Evolutionary conservation across 495 filamentous ascomycete species (phyloP).

Genomic region (Lichina pygmaea): DNA sequence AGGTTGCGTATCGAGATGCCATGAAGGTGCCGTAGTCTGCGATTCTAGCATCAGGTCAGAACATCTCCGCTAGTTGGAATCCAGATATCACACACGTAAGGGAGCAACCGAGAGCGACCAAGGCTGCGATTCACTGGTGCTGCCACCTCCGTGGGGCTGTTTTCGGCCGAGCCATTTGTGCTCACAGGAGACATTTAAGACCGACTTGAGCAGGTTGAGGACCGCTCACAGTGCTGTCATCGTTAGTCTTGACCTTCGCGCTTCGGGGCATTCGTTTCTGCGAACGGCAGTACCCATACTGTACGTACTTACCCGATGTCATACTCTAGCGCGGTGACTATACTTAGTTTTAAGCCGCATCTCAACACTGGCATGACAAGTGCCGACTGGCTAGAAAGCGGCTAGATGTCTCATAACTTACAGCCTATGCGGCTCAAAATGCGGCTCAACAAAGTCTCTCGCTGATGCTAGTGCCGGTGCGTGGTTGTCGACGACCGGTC

Average conservation of each 20-base stretch:
- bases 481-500: too few relatives aligned
- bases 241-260: background rate
- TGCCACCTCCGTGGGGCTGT: background rate
- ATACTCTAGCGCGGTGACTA: too few relatives aligned
- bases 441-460: too few relatives aligned
- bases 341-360: too few relatives aligned
- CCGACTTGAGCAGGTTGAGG: background rate
- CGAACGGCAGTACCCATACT: too few relatives aligned
- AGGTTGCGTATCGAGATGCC: slow-evolving; percentile 76
- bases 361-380: too few relatives aligned
- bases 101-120: background rate
- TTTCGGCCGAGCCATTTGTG: background rate
- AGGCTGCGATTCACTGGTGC: background rate
- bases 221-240: background rate
- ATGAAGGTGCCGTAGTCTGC: slow-evolving; percentile 67
- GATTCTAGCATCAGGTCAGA: slow-evolving; percentile 27
- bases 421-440: too few relatives aligned
- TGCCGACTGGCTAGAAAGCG: too few relatives aligned
- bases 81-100: background rate
- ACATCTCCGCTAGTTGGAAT: background rate
- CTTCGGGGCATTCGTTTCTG: too few relatives aligned
- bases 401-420: too few relatives aligned
- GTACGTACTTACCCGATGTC: too few relatives aligned
- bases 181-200: background rate
- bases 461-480: too few relatives aligned